These are phyloP conservation scores for Phaeotremella skinneri DNA, from an alignment of 768 basidiomycete genomes.

Conservation along the genomic window DNA sequence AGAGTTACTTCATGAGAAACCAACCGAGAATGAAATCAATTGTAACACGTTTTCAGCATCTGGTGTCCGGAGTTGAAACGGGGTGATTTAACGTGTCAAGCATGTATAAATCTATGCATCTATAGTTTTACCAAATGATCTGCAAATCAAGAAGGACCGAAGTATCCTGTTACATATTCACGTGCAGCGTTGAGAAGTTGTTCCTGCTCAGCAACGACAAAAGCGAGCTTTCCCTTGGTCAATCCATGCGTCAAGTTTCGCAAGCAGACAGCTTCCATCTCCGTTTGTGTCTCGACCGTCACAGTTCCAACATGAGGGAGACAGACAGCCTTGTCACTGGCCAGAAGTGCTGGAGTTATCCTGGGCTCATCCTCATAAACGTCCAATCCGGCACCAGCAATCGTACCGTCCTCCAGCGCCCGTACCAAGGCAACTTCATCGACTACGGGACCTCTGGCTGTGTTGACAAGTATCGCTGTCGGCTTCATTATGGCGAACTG, in stretches of 20 bases:
- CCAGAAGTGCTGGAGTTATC: background rate
- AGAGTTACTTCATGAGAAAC: background rate
- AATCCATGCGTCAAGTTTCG: slow-evolving; percentile 9
- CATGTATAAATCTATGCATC: background rate
- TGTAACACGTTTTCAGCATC: background rate
- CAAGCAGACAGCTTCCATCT: slow-evolving; percentile 7
- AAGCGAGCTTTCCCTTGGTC: slow-evolving; percentile 1
- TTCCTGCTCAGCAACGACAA: slow-evolving; percentile 6
- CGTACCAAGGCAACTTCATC: slow-evolving; percentile 61
- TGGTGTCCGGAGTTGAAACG: too few relatives aligned
- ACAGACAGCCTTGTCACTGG: background rate
- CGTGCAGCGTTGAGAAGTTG: background rate
- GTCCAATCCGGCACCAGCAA: slow-evolving; percentile 65
- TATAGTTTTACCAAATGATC: background rate
- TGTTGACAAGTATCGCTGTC: slow-evolving; percentile 64
- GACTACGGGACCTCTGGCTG: slow-evolving; percentile 65
- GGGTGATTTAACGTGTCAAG: too few relatives aligned
- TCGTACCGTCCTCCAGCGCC: slow-evolving; percentile 55
- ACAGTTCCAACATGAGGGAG: slow-evolving; percentile 5
- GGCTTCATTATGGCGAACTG: slow-evolving; percentile 56
- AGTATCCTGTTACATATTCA: too few relatives aligned
- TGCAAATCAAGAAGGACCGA: background rate
- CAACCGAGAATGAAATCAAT: background rate
- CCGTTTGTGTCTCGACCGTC: slow-evolving; percentile 2
- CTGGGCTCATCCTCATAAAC: slow-evolving; percentile 65